These are phyloP conservation scores for Pythium pyrilobum DNA, from an alignment of 352 stramenopile species.

Conservation along the genomic window DNA sequence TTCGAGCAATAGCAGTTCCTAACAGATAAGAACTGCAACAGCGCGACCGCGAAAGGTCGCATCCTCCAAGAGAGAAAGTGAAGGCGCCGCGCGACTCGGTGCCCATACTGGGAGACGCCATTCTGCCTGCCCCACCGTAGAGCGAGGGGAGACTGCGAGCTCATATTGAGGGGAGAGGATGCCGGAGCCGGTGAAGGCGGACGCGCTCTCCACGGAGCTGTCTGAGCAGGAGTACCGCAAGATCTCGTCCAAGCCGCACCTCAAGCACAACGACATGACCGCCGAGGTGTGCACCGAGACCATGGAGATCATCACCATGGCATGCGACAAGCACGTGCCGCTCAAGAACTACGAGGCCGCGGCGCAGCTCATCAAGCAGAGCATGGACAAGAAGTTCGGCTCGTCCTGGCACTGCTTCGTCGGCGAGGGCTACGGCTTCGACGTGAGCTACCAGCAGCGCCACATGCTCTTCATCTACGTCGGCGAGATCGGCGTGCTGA, in stretches of 20 bases:
- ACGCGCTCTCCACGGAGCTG: slow-evolving; percentile 34
- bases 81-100: too few relatives aligned
- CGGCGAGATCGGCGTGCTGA: slow-evolving; percentile 91
- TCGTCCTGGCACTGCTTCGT: slow-evolving; percentile 95
- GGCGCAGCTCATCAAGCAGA: slow-evolving; percentile 93
- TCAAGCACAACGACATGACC: slow-evolving; percentile 89
- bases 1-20: not conserved
- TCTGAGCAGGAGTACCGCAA: slow-evolving; percentile 78
- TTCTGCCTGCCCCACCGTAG: too few relatives aligned
- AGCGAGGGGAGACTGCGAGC: not conserved
- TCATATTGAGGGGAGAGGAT: slow-evolving; percentile 21
- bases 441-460: slow-evolving; percentile 94
- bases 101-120: too few relatives aligned
- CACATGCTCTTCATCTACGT: slow-evolving; percentile 95
- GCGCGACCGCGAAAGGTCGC: slow-evolving; percentile 16
- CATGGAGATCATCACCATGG: slow-evolving; percentile 96
- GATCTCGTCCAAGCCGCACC: slow-evolving; percentile 75
- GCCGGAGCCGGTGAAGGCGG: slow-evolving; percentile 45
- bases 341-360: slow-evolving; percentile 93
- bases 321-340: slow-evolving; percentile 92
- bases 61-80: too few relatives aligned
- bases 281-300: slow-evolving; percentile 93
- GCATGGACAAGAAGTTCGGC: slow-evolving; percentile 97
- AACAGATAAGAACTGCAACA: slow-evolving; percentile 1
- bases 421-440: slow-evolving; percentile 95